Conservation (phyloP, 192 early-diverging fungal genomes). For the Radiomyces spectabilis region DNA sequence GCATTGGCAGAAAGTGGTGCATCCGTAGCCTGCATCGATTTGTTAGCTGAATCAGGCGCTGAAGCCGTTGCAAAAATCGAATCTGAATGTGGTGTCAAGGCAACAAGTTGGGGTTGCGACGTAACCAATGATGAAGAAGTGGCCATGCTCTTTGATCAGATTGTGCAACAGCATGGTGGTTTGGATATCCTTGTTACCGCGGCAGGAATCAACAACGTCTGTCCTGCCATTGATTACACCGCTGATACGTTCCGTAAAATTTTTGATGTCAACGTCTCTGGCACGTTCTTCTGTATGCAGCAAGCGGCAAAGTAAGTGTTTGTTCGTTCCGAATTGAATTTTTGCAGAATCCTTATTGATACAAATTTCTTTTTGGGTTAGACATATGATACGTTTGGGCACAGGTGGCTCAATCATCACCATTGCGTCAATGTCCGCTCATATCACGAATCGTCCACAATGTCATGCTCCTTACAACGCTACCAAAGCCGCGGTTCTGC, state of each 20-base stretch:
- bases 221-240: slow-evolving; percentile 21
- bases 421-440: slow-evolving; percentile 32
- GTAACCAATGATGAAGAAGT: slow-evolving; percentile 23
- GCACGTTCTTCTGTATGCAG: slow-evolving; percentile 27
- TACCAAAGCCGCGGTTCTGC: slow-evolving; percentile 34
- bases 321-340: no score
- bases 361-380: background rate
- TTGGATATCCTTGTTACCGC: slow-evolving; percentile 28
- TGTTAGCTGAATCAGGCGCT: slow-evolving; percentile 5
- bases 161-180: slow-evolving; percentile 20
- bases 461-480: slow-evolving; percentile 36
- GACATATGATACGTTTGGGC: slow-evolving; percentile 20
- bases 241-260: slow-evolving; percentile 14
- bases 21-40: slow-evolving; percentile 28
- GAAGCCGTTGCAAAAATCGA: slow-evolving; percentile 6
- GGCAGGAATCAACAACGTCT: slow-evolving; percentile 25
- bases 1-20: slow-evolving; percentile 28
- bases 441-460: slow-evolving; percentile 27
- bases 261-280: slow-evolving; percentile 30
- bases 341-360: no score
- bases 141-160: slow-evolving; percentile 13
- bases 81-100: slow-evolving; percentile 8
- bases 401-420: slow-evolving; percentile 30
- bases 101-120: slow-evolving; percentile 26
- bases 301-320: slow-evolving; percentile 24